phyloP scores from a whole-genome alignment of 768 basidiomycete species.

The Lentinula aciculospora region DNA sequence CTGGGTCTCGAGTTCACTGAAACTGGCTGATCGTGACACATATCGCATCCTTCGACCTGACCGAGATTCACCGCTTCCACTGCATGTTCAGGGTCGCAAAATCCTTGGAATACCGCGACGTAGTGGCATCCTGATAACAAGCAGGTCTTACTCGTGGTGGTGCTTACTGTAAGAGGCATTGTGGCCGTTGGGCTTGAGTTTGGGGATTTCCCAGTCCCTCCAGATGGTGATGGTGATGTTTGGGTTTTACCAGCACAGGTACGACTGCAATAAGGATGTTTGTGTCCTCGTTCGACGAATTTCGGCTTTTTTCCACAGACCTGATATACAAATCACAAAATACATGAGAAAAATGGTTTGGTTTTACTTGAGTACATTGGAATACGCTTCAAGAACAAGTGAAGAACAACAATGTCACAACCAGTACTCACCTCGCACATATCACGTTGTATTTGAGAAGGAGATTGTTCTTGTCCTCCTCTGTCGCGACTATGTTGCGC shows the following conservation, averaged over 20 bases:
- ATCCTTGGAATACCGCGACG: background rate
- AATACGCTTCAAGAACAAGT: too few species aligned
- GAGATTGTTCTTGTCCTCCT: background rate
- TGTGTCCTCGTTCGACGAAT: conserved; percentile 25
- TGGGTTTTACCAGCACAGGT: conserved; percentile 28
- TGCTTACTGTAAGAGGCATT: background rate
- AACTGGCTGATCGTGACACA: conserved; percentile 20
- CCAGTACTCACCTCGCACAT: conserved; percentile 7
- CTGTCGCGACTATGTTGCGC: background rate
- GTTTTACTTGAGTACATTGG: background rate
- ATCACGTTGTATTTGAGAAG: background rate
- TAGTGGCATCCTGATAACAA: background rate
- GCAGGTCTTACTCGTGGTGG: background rate
- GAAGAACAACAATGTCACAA: background rate
- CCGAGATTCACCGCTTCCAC: background rate
- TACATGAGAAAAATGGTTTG: background rate
- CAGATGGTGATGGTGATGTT: background rate
- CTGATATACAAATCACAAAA: conserved; percentile 11
- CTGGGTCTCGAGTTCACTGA: background rate
- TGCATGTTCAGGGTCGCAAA: background rate
- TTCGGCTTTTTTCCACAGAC: conserved; percentile 28
- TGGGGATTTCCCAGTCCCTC: background rate
- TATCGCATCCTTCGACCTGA: conserved; percentile 18
- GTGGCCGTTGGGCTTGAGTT: background rate
- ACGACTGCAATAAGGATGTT: conserved; percentile 29